phyloP scores from a whole-genome alignment of 257 asterid genomes.

The Mentha longifolia region DNA sequence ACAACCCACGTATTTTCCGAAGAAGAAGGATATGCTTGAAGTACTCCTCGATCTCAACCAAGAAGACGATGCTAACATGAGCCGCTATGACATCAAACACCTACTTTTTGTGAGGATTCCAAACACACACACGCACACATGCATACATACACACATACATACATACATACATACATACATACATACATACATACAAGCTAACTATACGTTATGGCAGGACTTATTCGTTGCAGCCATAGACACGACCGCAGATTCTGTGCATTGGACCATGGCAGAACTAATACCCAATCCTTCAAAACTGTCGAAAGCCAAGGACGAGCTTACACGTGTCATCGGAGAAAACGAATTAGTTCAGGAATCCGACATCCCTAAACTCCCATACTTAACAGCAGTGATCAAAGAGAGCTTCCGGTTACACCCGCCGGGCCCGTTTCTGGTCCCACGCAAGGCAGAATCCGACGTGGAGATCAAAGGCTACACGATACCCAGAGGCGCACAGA shows the following conservation, averaged over 20 bases:
- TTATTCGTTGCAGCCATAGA: background rate
- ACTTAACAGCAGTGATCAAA: conserved; percentile 21
- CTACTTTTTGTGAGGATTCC: conserved; percentile 9
- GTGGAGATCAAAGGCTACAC: conserved; percentile 15
- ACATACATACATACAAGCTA: too few species aligned
- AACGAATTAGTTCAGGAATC: background rate
- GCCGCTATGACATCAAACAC: conserved; percentile 17
- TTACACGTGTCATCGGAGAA: background rate
- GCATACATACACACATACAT: too few species aligned
- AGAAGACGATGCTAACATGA: conserved; percentile 25
- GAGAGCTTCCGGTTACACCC: conserved; percentile 23
- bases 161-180: too few species aligned
- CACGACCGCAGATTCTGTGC: background rate
- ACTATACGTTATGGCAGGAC: background rate
- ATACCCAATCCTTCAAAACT: conserved; percentile 3
- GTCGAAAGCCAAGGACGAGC: conserved; percentile 24
- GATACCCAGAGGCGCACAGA: background rate
- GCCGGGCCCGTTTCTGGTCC: background rate
- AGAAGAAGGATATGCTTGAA: conserved; percentile 33
- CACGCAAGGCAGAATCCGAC: conserved; percentile 15
- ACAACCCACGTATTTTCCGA: background rate
- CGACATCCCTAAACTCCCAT: conserved; percentile 26
- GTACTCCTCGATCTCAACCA: conserved; percentile 35
- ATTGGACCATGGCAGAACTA: conserved; percentile 33
- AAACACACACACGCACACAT: too few species aligned